Evolutionary conservation across 345 rosid genomes (phyloP), one percentile per base, ranked within the genome.

Genomic region (Heritiera littoralis): DNA sequence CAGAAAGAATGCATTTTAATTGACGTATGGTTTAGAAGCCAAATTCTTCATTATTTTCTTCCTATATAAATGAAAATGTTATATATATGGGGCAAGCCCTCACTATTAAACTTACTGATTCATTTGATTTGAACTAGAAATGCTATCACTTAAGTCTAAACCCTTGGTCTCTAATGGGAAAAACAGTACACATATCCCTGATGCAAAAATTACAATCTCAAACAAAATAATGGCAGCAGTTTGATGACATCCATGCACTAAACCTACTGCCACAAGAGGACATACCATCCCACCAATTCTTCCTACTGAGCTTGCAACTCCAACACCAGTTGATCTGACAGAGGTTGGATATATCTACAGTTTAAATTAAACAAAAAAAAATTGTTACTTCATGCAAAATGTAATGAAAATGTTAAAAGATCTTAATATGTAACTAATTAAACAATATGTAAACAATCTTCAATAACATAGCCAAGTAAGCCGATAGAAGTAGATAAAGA

Each of bases 261-360:
- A 81, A 76, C 89, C 89, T 74, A 95, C 93, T 7, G 99, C 98
- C 76, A 93, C 97, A 14, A 92, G 88, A 30, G 99, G 99, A 70
- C 97, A 92, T 41, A 91, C 49, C 89, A 93, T 89, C 75, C 99
- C 99, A 23, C 98, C 99, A 17, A 95, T 91, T 85, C 99, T 90
- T 70, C 98, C 99, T 69, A 95, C 83, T 5, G 97, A 86, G 87
- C 96, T 93, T n/a, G 82, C 99, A 7, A 86, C 81, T 80, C 99
- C 99, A 40, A 91, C 87, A 58, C 99, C 99, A 1, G 98, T 95
- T 23, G 99, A 72, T 85, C 99, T 90, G 68, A 93, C 89, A n/a
- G 92, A 85, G 4, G 99, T 93, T 35, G 99, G 99, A 77, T 95
- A 93, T 77, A 95, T 84, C 97, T 92, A 51, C 83, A 85, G 5